These are phyloP conservation scores for Pharus latifolius DNA, from an alignment of 176 grass and related monocot genomes.

Conservation along the genomic window DNA sequence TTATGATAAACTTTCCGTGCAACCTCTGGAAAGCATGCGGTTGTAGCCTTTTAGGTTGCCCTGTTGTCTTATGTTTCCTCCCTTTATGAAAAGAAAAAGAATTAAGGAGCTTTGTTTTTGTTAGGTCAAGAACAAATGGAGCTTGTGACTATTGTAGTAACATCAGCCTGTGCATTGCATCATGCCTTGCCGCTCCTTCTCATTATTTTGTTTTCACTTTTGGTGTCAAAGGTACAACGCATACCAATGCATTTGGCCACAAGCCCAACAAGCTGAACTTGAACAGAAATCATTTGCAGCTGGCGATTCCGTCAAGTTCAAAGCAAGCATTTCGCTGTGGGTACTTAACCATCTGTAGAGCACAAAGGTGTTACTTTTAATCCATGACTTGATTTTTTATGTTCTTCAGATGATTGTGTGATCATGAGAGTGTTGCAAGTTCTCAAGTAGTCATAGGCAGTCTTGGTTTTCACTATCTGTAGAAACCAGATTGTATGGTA, in stretches of 20 bases:
- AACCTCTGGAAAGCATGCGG: too few relatives aligned
- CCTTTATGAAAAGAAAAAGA: neutral
- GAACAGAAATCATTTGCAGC: neutral
- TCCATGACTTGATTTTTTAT: neutral
- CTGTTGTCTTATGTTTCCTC: too few relatives aligned
- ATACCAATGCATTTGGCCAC: constrained; percentile 11
- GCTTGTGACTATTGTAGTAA: neutral
- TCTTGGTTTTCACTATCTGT: neutral
- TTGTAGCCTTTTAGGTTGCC: too few relatives aligned
- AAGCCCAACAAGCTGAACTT: constrained; percentile 11
- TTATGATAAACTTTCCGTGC: too few relatives aligned
- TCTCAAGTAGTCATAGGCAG: neutral
- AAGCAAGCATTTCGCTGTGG: neutral
- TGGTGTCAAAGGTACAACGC: constrained; percentile 8
- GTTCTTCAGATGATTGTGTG: neutral
- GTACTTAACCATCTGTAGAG: constrained; percentile 27
- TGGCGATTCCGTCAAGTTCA: constrained; percentile 6
- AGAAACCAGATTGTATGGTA: neutral
- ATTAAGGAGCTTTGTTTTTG: neutral
- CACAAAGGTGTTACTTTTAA: constrained; percentile 24
- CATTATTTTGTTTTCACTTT: neutral
- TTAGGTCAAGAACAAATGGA: neutral
- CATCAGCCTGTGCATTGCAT: neutral
- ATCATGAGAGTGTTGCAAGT: neutral
- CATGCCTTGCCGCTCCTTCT: neutral